Percentiles rank a stretch among this genome's conserved stretches.
Evolutionary conservation across 2,329 filamentous ascomycete species (phyloP).

Genomic region (Pseudocercospora fuligena): DNA sequence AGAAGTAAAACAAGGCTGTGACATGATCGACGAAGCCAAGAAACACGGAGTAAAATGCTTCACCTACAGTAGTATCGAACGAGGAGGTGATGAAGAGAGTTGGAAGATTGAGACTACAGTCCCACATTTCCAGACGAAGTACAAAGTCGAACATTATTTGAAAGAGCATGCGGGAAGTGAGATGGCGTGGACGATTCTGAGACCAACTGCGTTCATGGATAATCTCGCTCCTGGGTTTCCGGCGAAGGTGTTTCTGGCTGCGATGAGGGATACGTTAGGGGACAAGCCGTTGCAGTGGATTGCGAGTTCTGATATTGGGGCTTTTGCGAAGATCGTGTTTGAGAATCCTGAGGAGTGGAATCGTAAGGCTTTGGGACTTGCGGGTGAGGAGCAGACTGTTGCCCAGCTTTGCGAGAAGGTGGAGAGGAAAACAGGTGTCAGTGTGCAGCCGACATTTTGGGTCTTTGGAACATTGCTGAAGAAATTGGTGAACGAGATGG

Average conservation of each 20-base stretch:
- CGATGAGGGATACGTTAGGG: conserved; percentile 46
- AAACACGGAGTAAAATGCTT: conserved; percentile 63
- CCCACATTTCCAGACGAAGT: conserved; percentile 63
- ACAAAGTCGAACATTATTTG: conserved; percentile 66
- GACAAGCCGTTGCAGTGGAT: conserved; percentile 45
- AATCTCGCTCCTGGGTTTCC: conserved; percentile 57
- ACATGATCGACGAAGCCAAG: conserved; percentile 63
- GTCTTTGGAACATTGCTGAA: conserved; percentile 50
- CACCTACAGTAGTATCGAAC: conserved; percentile 68
- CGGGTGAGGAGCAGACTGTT: conserved; percentile 59
- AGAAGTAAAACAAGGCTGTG: conserved; percentile 63
- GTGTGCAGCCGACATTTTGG: conserved; percentile 51
- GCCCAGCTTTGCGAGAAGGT: conserved; percentile 54
- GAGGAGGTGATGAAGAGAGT: conserved; percentile 60
- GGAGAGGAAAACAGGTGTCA: conserved; percentile 51
- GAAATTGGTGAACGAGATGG: conserved; percentile 47
- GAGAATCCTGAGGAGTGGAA: conserved; percentile 52
- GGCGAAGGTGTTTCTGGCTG: conserved; percentile 57
- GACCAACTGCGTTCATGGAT: conserved; percentile 67
- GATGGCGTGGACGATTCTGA: conserved; percentile 67
- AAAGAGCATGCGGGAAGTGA: conserved; percentile 50
- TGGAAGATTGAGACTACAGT: conserved; percentile 61
- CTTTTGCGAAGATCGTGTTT: conserved; percentile 57
- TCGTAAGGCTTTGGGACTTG: conserved; percentile 54
- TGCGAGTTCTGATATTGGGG: conserved; percentile 56